Percentiles rank a stretch among this genome's conserved stretches.
These are phyloP conservation scores for Plasmodium berghei DNA, from an alignment of 169 alveolate species.

Conservation along the genomic window DNA sequence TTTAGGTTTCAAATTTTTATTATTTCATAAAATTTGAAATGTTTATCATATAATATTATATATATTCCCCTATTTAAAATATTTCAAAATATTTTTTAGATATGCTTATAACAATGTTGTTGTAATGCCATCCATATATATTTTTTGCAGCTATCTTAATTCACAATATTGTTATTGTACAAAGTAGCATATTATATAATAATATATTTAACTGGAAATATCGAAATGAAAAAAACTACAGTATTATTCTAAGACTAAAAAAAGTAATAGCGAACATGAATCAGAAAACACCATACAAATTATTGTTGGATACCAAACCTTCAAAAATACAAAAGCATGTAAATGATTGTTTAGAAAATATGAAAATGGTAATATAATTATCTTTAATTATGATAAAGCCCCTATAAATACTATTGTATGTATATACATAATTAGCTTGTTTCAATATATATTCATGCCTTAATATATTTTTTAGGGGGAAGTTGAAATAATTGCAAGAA, in stretches of 20 bases:
- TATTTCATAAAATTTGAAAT: too few relatives aligned
- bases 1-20: too few relatives aligned
- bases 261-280: conserved; percentile 3
- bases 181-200: too few relatives aligned
- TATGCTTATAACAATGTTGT: too few relatives aligned
- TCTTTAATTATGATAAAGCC: not conserved
- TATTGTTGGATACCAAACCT: conserved; percentile 19
- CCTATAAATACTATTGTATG: not conserved
- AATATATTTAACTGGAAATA: too few relatives aligned
- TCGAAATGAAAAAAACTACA: too few relatives aligned
- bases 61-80: too few relatives aligned
- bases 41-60: too few relatives aligned
- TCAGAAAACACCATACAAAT: not conserved
- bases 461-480: conserved; percentile 12
- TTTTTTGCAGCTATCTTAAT: too few relatives aligned
- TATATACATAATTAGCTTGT: not conserved
- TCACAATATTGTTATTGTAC: too few relatives aligned
- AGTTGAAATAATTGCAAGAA: conserved; percentile 41
- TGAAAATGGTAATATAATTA: conserved; percentile 39
- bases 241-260: not conserved
- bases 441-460: not conserved
- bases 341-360: conserved; percentile 13
- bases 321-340: conserved; percentile 23
- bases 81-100: too few relatives aligned
- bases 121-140: too few relatives aligned